Evolutionary conservation across 2,329 filamentous ascomycete genomes (phyloP), one percentile per base, ranked within the genome.

Genomic region (Hypoxylon sp.): DNA sequence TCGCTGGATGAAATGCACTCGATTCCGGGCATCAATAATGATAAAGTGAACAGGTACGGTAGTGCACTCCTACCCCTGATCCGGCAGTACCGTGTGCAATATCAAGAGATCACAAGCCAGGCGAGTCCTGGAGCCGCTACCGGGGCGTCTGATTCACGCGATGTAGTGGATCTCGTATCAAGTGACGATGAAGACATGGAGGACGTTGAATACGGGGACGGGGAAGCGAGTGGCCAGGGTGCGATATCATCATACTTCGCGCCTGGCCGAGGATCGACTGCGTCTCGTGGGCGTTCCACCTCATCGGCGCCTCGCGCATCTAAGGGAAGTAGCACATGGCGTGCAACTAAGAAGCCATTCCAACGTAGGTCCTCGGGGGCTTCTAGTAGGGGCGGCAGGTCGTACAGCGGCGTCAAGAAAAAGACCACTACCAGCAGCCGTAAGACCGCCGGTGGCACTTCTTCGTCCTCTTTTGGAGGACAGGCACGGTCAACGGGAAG

Each of bases 31-130:
- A 90, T 94, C 64, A 85, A 91, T 59, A 70, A 77, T 1, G 87
- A 89, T 27, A 91, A 89, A 75, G 90, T 93, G 24, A 76, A 83
- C 48, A 81, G 82, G 1, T 89, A 90, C 75, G 92, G 92, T 6
- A 80, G 79, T 35, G 84, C 82, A 58, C 88, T 95, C 68, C 76
- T 92, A 39, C 82, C 84, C 0, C 77, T 93, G 4, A 81, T 94
- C 51, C 80, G 82, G 56, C 79, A 80, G 13, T 84, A 83, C 69
- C 79, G 84, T 31, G 65, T 74, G 0, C 79, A 81, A 42, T 89
- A 88, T 71, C 77, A 79, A 32, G 82, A 85, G 50, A 86, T 88
- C 74, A 85, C 85, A 81, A 80, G 80, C n/a, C 21, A 37, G 66
- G 54, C 32, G 62, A 69, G 21, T 61, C 67, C 55, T 57, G 54